Percentiles rank a stretch among this genome's conserved stretches.
Conservation (phyloP, 192 early-diverging fungal genomes). For the Spizellomyces punctatus region DNA sequence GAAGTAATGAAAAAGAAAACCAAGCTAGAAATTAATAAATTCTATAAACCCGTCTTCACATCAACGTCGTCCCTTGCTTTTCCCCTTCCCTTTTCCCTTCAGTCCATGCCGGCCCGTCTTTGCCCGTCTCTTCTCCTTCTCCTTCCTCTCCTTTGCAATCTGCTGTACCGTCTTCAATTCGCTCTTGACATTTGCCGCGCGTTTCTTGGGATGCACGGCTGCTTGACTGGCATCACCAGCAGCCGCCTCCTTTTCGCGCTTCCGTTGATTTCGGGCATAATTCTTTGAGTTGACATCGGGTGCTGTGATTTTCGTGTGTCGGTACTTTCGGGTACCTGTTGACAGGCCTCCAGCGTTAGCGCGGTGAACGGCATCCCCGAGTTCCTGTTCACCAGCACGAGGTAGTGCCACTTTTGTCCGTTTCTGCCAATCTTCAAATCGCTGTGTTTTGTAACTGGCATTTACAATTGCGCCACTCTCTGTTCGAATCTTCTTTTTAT, state of each 20-base stretch:
- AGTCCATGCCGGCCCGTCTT: conserved; percentile 69
- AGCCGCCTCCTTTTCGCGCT: conserved; percentile 58
- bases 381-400: conserved; percentile 83
- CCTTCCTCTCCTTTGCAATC: conserved; percentile 75
- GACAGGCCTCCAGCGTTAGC: conserved; percentile 21
- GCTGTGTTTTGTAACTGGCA: conserved; percentile 83
- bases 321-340: conserved; percentile 55
- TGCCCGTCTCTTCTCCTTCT: conserved; percentile 72
- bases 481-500: conserved; percentile 91
- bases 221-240: conserved; percentile 19
- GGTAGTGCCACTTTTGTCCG: conserved; percentile 81
- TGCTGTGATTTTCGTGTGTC: conserved; percentile 74
- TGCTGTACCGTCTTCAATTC: conserved; percentile 82
- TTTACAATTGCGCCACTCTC: conserved; percentile 90
- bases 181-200: conserved; percentile 47
- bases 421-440: conserved; percentile 91
- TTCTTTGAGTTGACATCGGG: conserved; percentile 61
- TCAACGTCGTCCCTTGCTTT: not conserved
- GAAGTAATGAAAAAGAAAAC: not conserved
- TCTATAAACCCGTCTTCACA: not conserved
- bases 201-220: conserved; percentile 22
- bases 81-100: conserved; percentile 1
- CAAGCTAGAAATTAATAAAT: not conserved
- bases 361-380: conserved; percentile 53
- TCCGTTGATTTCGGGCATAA: conserved; percentile 51